Evolutionary conservation across 2,329 filamentous ascomycete genomes (phyloP), one percentile per base, ranked within the genome.

Genomic region (Chaetomium sp.): DNA sequence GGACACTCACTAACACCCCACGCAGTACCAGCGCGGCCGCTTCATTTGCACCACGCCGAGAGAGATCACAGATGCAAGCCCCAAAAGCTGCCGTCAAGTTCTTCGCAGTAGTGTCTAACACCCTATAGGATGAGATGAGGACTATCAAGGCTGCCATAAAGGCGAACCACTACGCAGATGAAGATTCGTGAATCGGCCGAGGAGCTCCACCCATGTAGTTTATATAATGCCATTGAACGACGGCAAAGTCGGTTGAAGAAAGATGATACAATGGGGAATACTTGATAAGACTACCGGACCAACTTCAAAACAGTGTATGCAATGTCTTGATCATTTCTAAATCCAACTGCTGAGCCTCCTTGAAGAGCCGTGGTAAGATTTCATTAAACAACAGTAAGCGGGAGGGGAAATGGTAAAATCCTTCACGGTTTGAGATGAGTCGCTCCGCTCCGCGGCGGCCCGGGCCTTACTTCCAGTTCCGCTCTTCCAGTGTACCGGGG

Each of bases 121-220:
- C 13, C 7, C n/a, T 49, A 21, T 9, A 49, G 45, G n/a, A 49
- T n/a, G 45, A 49, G 45, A 49, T 9, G 7, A 49, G n/a, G 7
- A 49, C 45, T 19, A 49, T 49, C 45, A 49, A 49, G n/a, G 16
- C 16, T 21, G 45, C 45, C 9, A n/a, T 49, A 8, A 49, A 49
- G 45, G 45, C 45, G n/a, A 49, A 49, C n/a, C 45, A 49, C n/a
- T 49, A 49, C 45, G 45, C 16, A 49, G 45, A 49, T 21, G 45
- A 49, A 49, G 13, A 3, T 21, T 8, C 7, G 4, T 49, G 45
- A 49, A 21, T 4, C 38, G 45, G 45, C 45, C 6, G 13, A 49
- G 16, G 45, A 21, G 45, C 13, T 49, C 3, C 27, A 29, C 6
- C 6, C 27, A 29, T 29, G 27, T 29, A 29, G 27, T 29, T 29